Evolutionary conservation across 2,329 filamentous ascomycete genomes (phyloP).

Genomic region (Aspergillus udagawae): DNA sequence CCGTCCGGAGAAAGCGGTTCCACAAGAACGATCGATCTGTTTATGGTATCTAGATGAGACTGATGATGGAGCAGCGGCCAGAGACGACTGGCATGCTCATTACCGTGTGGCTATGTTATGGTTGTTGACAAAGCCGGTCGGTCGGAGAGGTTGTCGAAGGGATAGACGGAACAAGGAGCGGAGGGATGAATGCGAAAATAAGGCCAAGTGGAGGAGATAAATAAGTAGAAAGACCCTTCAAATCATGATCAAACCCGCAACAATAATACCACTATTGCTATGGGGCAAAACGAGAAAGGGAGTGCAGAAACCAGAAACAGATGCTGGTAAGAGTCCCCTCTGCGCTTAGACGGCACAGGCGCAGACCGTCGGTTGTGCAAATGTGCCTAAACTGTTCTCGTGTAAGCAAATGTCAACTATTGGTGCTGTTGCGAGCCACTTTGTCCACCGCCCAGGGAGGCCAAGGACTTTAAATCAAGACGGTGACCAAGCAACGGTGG

Average conservation of each 20-base stretch:
- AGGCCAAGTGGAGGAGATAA: background rate
- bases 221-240: background rate
- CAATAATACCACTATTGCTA: background rate
- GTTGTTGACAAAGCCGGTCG: background rate
- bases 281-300: background rate
- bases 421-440: background rate
- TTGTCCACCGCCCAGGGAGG: background rate
- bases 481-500: background rate
- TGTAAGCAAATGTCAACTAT: background rate
- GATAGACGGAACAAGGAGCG: conserved; percentile 1
- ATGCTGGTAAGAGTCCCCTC: background rate
- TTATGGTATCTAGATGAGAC: conserved; percentile 17
- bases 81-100: conserved; percentile 24
- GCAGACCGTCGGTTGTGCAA: background rate
- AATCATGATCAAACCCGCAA: conserved; percentile 1
- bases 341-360: background rate
- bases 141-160: conserved; percentile 3
- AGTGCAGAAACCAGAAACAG: background rate
- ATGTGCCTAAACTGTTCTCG: background rate
- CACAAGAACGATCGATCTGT: conserved; percentile 20
- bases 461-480: background rate
- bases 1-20: conserved; percentile 5
- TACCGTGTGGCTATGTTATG: conserved; percentile 7
- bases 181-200: background rate
- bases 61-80: conserved; percentile 13